Evolutionary conservation across 306 rosid species (phyloP), one percentile per base, ranked within the genome.

Genomic region (Luffa aegyptiaca): DNA sequence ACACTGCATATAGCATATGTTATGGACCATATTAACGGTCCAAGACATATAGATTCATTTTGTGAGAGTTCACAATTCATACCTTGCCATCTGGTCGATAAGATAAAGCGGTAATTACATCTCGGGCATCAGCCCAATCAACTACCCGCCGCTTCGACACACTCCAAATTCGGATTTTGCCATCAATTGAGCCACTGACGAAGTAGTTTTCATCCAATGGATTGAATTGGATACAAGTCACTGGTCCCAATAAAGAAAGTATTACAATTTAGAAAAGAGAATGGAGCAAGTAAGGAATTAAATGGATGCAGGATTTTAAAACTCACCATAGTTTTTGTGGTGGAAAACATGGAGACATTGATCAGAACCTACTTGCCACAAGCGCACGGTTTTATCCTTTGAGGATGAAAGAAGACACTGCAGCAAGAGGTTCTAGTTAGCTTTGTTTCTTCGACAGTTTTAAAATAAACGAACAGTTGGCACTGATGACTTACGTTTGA

Each of bases 131-230:
- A 42, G 84, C 91, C 99, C 99, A 95, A 57, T 95, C 99, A 84
- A 90, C 93, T 42, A 95, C 99, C 46, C 97, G 87, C 79, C 86
- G 88, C 82, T 91, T 90, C 10, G 59, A 80, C 44, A 90, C 48
- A 3, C 97, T 93, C 99, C 99, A 95, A 76, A 95, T 85, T 70
- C 97, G 90, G 63, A 90, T 91, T 87, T 92, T 95, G 9, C 99
- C 97, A 81, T 95, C 97, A 26, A 93, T 85, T 75, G 97, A 95
- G 58, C 97, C 98, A 75, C 93, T 95, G 74, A 93, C 83, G 90
- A 95, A 95, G 89, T 89, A 85, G 81, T 87, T 89, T 78, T 84
- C 90, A 73, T 90, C 84, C 44, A 87, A 80, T 3, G 99, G 99
- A 76, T 91, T 95, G 93, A 92, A 91, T 72, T 95, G 93, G 84